Conservation (phyloP, 768 basidiomycete genomes). For the Candolleomyces efflorescens region DNA sequence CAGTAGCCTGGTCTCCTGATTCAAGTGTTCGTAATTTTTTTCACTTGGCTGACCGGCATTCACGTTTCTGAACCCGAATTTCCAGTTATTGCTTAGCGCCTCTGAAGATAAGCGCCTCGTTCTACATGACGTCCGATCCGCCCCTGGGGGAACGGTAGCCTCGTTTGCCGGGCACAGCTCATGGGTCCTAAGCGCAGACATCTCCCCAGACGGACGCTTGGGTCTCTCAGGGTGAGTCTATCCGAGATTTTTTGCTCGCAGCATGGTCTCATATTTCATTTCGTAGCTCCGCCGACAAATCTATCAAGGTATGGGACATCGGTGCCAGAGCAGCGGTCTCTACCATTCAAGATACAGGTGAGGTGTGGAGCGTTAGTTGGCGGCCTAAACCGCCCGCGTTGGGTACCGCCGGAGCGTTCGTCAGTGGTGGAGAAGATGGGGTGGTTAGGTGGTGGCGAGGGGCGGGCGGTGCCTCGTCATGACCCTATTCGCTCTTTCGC, state of each 20-base stretch:
- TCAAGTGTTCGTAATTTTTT: conserved; percentile 58
- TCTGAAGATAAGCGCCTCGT: conserved; percentile 93
- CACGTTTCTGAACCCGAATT: not conserved
- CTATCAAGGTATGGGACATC: conserved; percentile 85
- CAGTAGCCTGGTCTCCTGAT: conserved; percentile 86
- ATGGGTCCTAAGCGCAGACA: conserved; percentile 83
- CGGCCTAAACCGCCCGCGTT: conserved; percentile 54
- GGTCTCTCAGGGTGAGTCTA: conserved; percentile 71
- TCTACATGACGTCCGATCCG: conserved; percentile 82
- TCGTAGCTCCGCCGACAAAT: conserved; percentile 76
- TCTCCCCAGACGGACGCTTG: conserved; percentile 77
- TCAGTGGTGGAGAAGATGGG: conserved; percentile 75
- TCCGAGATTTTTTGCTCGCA: not conserved
- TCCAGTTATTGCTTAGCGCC: conserved; percentile 78
- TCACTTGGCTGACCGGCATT: not conserved
- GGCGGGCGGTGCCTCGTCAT: conserved; percentile 40
- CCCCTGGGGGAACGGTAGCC: conserved; percentile 77
- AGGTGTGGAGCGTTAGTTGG: conserved; percentile 86
- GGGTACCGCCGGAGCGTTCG: conserved; percentile 61
- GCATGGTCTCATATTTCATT: conserved; percentile 6
- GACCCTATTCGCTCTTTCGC: not conserved
- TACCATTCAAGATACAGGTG: conserved; percentile 72
- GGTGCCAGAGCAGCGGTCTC: conserved; percentile 69
- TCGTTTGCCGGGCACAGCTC: conserved; percentile 85
- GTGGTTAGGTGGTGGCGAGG: conserved; percentile 74